Conservation (phyloP, 2,329 filamentous ascomycete genomes). For the Trichoderma oligosporum region DNA sequence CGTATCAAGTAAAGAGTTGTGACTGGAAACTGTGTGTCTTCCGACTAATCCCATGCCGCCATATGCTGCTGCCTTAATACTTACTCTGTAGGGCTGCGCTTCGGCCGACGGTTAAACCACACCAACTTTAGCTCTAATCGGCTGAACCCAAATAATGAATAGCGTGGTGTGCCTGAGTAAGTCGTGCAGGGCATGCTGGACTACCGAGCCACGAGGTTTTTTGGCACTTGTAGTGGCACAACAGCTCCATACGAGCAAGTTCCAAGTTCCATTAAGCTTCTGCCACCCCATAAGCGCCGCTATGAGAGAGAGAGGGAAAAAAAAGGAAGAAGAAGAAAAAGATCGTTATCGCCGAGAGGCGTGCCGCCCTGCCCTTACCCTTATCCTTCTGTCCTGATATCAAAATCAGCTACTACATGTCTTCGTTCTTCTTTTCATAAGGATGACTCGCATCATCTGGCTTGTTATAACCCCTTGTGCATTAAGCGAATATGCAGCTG, state of each 20-base stretch:
- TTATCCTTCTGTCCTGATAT: background rate
- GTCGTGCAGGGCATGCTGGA: conserved; percentile 14
- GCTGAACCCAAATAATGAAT: conserved; percentile 13
- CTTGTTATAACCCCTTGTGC: too few relatives aligned
- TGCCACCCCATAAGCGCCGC: conserved; percentile 16
- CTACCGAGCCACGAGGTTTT: conserved; percentile 20
- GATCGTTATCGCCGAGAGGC: conserved; percentile 17
- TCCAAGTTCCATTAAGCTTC: conserved; percentile 18
- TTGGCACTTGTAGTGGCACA: conserved; percentile 14
- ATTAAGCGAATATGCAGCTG: too few relatives aligned
- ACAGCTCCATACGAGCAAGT: too few relatives aligned
- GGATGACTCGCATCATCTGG: background rate
- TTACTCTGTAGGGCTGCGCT: conserved; percentile 1
- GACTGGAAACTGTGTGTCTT: too few relatives aligned
- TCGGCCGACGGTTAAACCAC: background rate
- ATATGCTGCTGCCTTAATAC: too few relatives aligned
- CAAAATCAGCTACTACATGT: background rate
- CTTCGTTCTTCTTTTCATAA: background rate
- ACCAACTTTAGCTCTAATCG: background rate
- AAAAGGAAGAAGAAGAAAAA: too few relatives aligned
- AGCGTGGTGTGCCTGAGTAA: conserved; percentile 20
- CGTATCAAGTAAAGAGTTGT: too few relatives aligned
- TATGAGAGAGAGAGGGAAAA: background rate
- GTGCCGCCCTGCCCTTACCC: conserved; percentile 7
- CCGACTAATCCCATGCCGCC: too few relatives aligned